Conservation (phyloP, 179 eudicot species). For the Camellia oleifera region DNA sequence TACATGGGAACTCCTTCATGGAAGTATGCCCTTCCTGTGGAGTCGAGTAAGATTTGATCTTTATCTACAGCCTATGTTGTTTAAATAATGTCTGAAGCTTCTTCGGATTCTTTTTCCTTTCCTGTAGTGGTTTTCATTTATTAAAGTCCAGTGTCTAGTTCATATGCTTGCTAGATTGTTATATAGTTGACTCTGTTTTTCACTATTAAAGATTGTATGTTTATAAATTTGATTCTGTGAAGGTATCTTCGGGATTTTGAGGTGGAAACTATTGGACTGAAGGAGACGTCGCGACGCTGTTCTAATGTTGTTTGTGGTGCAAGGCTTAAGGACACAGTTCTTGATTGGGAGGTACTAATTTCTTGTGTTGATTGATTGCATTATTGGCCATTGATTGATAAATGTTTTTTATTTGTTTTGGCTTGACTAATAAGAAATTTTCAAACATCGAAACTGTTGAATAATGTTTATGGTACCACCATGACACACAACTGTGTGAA, state of each 20-base stretch:
- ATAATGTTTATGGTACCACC: not conserved
- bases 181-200: not conserved
- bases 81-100: not conserved
- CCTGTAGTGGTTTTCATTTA: not conserved
- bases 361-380: not conserved
- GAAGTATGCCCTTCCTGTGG: conserved; percentile 91
- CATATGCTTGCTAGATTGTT: not conserved
- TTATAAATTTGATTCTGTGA: conserved; percentile 18
- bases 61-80: conserved; percentile 6
- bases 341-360: conserved; percentile 93
- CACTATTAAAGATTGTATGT: not conserved
- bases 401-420: not conserved
- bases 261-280: conserved; percentile 91
- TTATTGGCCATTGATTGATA: not conserved
- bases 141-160: not conserved
- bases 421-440: not conserved
- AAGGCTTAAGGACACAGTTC: conserved; percentile 86
- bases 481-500: not conserved
- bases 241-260: conserved; percentile 96
- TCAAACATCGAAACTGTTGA: not conserved
- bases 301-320: conserved; percentile 55
- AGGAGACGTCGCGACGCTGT: conserved; percentile 85
- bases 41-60: conserved; percentile 63
- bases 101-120: conserved; percentile 8
- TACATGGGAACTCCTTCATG: conserved; percentile 95